Base-by-base conservation (phyloP, 2,329 filamentous ascomycete species). In the Beauveria sp. region DNA sequence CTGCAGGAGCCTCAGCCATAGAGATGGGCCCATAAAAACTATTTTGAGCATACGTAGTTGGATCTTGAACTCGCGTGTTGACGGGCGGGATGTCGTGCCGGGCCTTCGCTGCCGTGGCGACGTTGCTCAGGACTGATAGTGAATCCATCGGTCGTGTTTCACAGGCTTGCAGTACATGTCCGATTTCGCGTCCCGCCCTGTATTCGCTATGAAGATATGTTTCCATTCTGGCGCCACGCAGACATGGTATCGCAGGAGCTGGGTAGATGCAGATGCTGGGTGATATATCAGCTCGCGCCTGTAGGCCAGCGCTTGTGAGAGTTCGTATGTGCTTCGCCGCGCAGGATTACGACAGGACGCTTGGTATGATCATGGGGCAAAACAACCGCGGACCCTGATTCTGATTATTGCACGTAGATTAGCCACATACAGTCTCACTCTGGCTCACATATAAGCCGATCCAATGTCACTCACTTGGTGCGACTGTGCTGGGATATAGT, bases 401-500 rank as follows among this genome's bases (percentile, higher is more conserved):
- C 59, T 61, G 43, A 31, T 40, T 34, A 42, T 55, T 43, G 43
- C 40, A 43, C 38, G 16, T 26, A 45, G 12, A 34, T 61, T 50
- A 61, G 59, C 43, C 43, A 54, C 31, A n/a, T 50, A 26, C 22
- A 48, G 20, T 61, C 51, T 61, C 43, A 61, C 28, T 55, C 24
- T 50, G 51, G 51, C 59, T 61, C 45, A 61, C 45, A 56, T 50
- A 55, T 50, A 61, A 49, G 59, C 51, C 59, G 34, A 31, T 31
- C n/a, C 28, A 55, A 55, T 50, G 59, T 61, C 59, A 61, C 59
- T 61, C 59, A 61, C 59, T 55, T 38, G 51, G 59, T 61, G n/a
- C 59, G 45, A 55, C 51, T 34, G 28, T 24, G 59, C 31, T 42
- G 31, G 42, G 24, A 54, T 61, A 50, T 55, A 43, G 45, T 55